A percentile compares a stretch with the other conserved stretches of the same genome.
Conservation (phyloP, 768 basidiomycete species). For the Dentipellis sp. region DNA sequence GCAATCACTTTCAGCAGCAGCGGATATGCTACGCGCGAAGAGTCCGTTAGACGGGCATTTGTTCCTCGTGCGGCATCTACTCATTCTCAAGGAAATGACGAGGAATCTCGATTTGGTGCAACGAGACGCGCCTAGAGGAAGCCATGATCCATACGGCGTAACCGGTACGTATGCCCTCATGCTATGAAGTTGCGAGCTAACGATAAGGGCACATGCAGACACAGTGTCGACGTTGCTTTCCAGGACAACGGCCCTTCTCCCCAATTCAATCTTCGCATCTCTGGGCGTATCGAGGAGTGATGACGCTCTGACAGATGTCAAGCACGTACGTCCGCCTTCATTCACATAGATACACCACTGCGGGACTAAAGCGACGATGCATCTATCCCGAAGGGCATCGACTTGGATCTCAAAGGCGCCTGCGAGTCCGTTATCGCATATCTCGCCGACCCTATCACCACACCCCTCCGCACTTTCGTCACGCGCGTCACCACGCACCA, state of each 20-base stretch:
- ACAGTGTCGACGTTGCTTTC: slow-evolving; percentile 52
- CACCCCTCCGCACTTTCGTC: slow-evolving; percentile 56
- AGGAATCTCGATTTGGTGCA: slow-evolving; percentile 60
- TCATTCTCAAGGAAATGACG: slow-evolving; percentile 88
- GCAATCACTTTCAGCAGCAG: slow-evolving; percentile 67
- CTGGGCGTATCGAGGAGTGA: slow-evolving; percentile 58
- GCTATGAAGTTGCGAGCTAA: not conserved
- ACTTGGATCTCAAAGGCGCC: slow-evolving; percentile 71
- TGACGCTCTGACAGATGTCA: slow-evolving; percentile 53
- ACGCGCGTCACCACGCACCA: slow-evolving; percentile 32
- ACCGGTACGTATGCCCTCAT: slow-evolving; percentile 34
- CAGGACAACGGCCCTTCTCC: slow-evolving; percentile 50
- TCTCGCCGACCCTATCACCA: slow-evolving; percentile 47
- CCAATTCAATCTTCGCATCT: slow-evolving; percentile 61
- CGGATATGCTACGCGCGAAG: slow-evolving; percentile 50
- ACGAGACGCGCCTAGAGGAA: slow-evolving; percentile 32
- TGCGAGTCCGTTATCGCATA: slow-evolving; percentile 78
- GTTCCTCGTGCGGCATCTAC: slow-evolving; percentile 84
- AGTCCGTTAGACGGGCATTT: slow-evolving; percentile 63
- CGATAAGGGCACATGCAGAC: slow-evolving; percentile 24
- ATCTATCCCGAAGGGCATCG: slow-evolving; percentile 54
- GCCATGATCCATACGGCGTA: slow-evolving; percentile 40
- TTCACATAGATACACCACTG: not conserved
- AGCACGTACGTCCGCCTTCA: slow-evolving; percentile 40
- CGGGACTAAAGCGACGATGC: not conserved